Conservation (phyloP, 371 early-diverging fungal genomes). For the Actinomortierella wolfii region DNA sequence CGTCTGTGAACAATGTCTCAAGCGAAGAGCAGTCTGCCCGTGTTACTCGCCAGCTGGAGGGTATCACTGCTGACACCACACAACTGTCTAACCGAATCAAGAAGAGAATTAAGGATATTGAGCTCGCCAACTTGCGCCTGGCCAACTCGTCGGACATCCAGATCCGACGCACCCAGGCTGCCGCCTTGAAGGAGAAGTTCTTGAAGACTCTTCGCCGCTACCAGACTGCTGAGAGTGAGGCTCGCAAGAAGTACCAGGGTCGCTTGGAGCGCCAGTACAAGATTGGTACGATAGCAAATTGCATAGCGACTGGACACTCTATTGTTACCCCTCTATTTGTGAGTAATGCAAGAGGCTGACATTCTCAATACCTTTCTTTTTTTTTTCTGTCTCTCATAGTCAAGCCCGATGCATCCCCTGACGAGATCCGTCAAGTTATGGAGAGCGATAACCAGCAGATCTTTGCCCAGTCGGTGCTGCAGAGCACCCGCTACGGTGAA, state of each 20-base stretch:
- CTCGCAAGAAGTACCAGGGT: conserved; percentile 82
- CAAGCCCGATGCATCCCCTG: conserved; percentile 60
- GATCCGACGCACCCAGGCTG: conserved; percentile 58
- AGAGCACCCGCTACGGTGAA: conserved; percentile 77
- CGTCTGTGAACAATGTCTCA: conserved; percentile 65
- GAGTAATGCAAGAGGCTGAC: background rate
- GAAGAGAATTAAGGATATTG: conserved; percentile 62
- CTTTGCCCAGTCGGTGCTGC: conserved; percentile 87
- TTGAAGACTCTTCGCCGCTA: conserved; percentile 83
- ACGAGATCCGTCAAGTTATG: conserved; percentile 79
- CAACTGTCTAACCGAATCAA: conserved; percentile 65
- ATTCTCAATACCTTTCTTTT: background rate
- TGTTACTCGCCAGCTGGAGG: conserved; percentile 69
- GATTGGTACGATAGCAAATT: conserved; percentile 71
- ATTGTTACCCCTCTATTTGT: background rate
- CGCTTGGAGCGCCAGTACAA: conserved; percentile 85
- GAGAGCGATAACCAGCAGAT: conserved; percentile 77
- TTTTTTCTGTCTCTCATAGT: background rate
- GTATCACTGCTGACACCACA: conserved; percentile 66
- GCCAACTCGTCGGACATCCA: conserved; percentile 27
- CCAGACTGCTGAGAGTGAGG: conserved; percentile 79
- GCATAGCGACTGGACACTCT: too few relatives aligned
- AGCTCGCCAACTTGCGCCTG: conserved; percentile 33
- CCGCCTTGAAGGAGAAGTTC: conserved; percentile 78
- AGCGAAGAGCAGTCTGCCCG: conserved; percentile 69